Evolutionary conservation across 1,284 basidiomycete species (phyloP).

Genomic region (Takashimella tepidaria): DNA sequence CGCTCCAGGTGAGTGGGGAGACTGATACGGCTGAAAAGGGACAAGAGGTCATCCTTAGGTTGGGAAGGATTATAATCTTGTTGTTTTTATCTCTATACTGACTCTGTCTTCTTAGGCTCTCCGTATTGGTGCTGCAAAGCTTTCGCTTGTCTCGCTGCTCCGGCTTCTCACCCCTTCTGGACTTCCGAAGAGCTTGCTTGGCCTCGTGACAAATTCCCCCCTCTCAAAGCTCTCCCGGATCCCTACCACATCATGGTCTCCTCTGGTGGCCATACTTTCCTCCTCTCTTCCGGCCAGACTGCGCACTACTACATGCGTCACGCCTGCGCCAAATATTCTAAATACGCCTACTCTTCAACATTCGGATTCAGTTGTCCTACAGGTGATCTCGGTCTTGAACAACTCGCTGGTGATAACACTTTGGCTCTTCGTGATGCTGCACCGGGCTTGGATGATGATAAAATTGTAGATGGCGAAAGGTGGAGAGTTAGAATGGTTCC

Average conservation of each 20-base stretch:
- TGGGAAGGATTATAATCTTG: no score
- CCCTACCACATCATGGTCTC: conserved; percentile 63
- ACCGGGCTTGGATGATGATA: conserved; percentile 45
- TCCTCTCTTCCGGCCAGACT: conserved; percentile 69
- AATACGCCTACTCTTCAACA: conserved; percentile 65
- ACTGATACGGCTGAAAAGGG: conserved; percentile 1
- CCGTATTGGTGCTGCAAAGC: conserved; percentile 78
- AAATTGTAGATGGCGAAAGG: conserved; percentile 53
- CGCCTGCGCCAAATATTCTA: conserved; percentile 70
- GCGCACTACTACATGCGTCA: conserved; percentile 73
- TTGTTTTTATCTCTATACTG: no score
- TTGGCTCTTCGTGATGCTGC: conserved; percentile 59
- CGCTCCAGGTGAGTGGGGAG: conserved; percentile 58
- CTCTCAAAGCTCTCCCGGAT: conserved; percentile 55
- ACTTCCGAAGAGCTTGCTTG: conserved; percentile 58
- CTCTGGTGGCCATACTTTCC: conserved; percentile 58
- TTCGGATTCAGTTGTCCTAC: conserved; percentile 72
- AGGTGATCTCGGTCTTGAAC: conserved; percentile 63
- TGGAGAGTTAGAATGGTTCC: conserved; percentile 66
- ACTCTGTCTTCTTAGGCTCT: no score
- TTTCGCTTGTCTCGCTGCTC: conserved; percentile 62
- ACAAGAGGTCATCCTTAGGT: no score
- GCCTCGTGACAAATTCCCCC: conserved; percentile 47
- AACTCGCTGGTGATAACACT: conserved; percentile 63
- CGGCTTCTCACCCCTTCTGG: conserved; percentile 67